Base-by-base conservation (phyloP, 2,329 filamentous ascomycete species). In the Elsinoe batatas region DNA sequence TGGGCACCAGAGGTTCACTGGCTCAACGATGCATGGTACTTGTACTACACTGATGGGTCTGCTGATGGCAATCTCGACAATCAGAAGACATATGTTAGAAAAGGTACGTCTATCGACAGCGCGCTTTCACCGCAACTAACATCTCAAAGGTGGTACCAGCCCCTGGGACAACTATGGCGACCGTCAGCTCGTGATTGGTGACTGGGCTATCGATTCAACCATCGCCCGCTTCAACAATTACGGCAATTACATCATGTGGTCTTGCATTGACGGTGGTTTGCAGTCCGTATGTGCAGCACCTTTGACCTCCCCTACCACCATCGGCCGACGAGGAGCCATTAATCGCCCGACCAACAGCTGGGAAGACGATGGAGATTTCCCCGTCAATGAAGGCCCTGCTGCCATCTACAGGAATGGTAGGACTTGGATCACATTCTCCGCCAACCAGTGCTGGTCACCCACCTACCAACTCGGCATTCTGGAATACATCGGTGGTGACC, bases 1-100 rank as follows among this genome's bases (percentile, higher is more conserved):
- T 82, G 79, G 79, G 79, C 79, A 0, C 79, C 79, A 0, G 79
- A 81, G 60, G 67, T 80, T 0, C 78, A 80, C 61, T 75, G 74
- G 56, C 62, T 80, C 6, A 70, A 74, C 35, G 61, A 63, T 42
- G 61, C 62, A 33, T 76, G 79, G 78, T 81, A 78, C 56, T 72
- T 82, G 37, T 82, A 81, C 66, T 82, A 81, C 63, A 77, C 78
- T 0, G 76, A 77, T 1, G 77, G 78, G 0, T 43, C 46, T 18
- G 69, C 68, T 20, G 64, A 65, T 1, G 68, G 65, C 2, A 68
- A 66, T 1, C 66, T 80, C 1, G 74, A 74, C 32, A 70, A 71
- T 1, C 79, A 82, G 64, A 71, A 74, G 10, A 64, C 73, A 3
- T 74, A 81, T 56, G 79, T 78, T 17, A 69, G 81, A 3, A 71